Base-by-base conservation (phyloP, 2,329 filamentous ascomycete species). In the Alternaria arbusti region DNA sequence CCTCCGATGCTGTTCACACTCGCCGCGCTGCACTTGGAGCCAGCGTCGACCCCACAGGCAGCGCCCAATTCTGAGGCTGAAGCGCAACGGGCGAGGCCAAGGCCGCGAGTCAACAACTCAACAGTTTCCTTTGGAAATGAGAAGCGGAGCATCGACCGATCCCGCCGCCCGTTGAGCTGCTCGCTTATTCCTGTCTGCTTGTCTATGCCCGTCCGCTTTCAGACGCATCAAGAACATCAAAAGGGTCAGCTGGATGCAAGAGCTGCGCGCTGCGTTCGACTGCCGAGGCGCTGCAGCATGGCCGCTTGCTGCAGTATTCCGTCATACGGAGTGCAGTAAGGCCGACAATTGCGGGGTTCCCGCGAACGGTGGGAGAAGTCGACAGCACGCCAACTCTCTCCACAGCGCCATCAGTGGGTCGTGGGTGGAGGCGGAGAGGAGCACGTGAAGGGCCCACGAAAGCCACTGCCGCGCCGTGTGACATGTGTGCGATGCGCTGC, bases 51-150 rank as follows among this genome's bases (percentile, higher is more conserved):
- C 47, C 55, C 57, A 44, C 61, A 12, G 45, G 30, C 46, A 44
- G 49, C 49, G 56, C 61, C 61, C 44, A 56, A 54, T 36, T 45
- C 40, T 50, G 64, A 64, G 25, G 59, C 52, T 65, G 28, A 50
- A 63, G 62, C 61, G 68, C 64, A 61, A 63, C 61, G 59, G 66
- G 59, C 67, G 63, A 50, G 66, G 60, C 65, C 68, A 65, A 47
- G 66, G 60, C 65, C 64, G 56, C 62, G 63, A 63, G 66, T 68
- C 70, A 72, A 71, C 70, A 72, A 62, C 67, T 73, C 71, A 73
- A 73, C 71, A 73, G 63, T 61, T 60, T 63, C 54, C 59, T 60
- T 66, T 64, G 66, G 67, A 67, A 65, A 72, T 71, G 64, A 70
- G 59, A 64, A 61, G 64, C 69, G 67, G 71, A 70, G 65, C 65